These are phyloP conservation scores for Aureobasidium sp. DNA, from an alignment of 2,329 filamentous ascomycete species.

Conservation along the genomic window DNA sequence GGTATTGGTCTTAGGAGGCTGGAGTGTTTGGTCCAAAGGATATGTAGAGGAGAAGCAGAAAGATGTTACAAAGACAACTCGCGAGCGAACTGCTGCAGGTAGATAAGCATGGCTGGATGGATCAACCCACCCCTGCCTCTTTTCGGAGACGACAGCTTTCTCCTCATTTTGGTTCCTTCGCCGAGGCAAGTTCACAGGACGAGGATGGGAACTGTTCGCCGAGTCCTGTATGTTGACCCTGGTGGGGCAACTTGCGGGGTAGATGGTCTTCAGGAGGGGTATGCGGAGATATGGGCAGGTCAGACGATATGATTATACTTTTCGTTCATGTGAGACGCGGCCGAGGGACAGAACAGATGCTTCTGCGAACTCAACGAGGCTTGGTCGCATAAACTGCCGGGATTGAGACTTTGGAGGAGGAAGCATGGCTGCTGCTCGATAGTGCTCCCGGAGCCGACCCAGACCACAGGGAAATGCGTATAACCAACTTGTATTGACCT, in stretches of 20 bases:
- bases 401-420: not conserved
- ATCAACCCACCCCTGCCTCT: not conserved
- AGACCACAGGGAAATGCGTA: not conserved
- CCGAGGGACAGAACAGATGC: not conserved
- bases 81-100: not conserved
- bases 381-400: not conserved
- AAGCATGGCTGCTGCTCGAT: not conserved
- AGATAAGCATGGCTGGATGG: not conserved
- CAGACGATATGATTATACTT: constrained; percentile 5
- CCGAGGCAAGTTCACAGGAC: not conserved
- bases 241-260: constrained; percentile 6
- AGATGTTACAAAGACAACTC: not conserved
- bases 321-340: not conserved
- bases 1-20: no score
- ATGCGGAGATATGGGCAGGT: not conserved
- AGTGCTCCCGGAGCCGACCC: not conserved
- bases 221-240: not conserved
- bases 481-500: not conserved
- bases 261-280: not conserved
- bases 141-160: not conserved
- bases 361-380: not conserved
- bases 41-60: not conserved
- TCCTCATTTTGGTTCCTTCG: not conserved
- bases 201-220: not conserved
- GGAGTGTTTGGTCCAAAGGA: no score